Evolutionary conservation across 768 basidiomycete species (phyloP).

Genomic region (Mycena olivaceomarginata): DNA sequence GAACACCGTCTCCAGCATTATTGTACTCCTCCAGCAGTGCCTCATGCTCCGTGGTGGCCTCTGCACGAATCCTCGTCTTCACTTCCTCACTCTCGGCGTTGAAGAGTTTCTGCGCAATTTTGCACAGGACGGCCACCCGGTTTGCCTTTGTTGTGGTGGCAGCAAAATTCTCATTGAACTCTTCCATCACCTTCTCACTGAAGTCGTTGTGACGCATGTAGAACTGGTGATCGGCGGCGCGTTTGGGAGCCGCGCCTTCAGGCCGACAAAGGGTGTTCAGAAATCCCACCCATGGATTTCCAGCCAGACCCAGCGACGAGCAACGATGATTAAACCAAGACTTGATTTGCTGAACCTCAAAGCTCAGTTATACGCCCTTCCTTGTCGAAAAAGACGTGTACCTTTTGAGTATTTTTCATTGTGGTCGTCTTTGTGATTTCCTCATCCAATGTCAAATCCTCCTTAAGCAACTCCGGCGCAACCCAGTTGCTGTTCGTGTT

Average conservation of each 20-base stretch:
- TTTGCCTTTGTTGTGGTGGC: neutral
- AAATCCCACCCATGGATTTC: neutral
- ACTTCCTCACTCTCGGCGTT: neutral
- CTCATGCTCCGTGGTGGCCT: neutral
- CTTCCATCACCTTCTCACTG: neutral
- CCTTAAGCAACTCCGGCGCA: too few relatives aligned
- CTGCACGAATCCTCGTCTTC: neutral
- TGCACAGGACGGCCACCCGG: neutral
- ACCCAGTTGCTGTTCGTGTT: too few relatives aligned
- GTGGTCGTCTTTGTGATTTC: too few relatives aligned
- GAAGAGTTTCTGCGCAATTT: neutral
- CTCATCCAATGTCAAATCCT: too few relatives aligned
- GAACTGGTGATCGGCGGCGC: neutral
- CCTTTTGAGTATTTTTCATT: too few relatives aligned
- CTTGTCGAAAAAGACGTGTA: too few relatives aligned
- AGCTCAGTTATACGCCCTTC: too few relatives aligned
- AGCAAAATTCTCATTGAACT: neutral
- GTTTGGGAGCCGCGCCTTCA: neutral
- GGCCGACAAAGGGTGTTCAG: neutral
- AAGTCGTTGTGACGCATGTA: neutral
- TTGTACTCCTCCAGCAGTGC: neutral
- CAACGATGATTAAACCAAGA: neutral
- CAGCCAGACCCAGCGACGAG: neutral
- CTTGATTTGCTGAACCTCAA: neutral
- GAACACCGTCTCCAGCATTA: neutral